Conservation (phyloP, 2,329 filamentous ascomycete genomes). For the Mycocentrospora acerina region DNA sequence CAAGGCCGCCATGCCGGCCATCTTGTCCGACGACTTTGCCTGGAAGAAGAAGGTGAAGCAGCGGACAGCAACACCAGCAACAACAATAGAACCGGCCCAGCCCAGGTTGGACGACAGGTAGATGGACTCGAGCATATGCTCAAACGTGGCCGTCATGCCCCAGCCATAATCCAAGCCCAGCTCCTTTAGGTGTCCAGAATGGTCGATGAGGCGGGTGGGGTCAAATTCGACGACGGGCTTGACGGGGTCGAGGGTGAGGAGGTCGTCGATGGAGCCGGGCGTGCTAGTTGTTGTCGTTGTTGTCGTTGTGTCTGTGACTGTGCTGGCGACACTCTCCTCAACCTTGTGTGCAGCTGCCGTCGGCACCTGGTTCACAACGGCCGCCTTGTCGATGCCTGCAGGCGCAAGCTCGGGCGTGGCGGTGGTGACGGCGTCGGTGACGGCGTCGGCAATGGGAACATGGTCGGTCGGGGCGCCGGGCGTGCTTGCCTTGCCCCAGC, state of each 20-base stretch:
- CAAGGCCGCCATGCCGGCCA: slow-evolving; percentile 63
- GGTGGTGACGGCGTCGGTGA: slow-evolving; percentile 30
- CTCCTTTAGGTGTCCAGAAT: slow-evolving; percentile 77
- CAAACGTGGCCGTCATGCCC: slow-evolving; percentile 71
- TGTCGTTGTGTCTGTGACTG: too few species aligned
- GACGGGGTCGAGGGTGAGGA: slow-evolving; percentile 17
- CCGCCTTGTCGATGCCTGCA: slow-evolving; percentile 37
- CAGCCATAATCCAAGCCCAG: slow-evolving; percentile 87
- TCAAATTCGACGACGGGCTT: slow-evolving; percentile 24
- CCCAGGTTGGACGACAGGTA: slow-evolving; percentile 75
- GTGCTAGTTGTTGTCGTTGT: slow-evolving; percentile 5
- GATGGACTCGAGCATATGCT: slow-evolving; percentile 78
- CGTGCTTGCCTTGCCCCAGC: slow-evolving; percentile 33
- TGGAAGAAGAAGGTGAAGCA: slow-evolving; percentile 62
- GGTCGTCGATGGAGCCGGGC: slow-evolving; percentile 20
- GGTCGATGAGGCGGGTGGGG: slow-evolving; percentile 65
- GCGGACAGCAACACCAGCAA: slow-evolving; percentile 67
- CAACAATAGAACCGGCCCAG: slow-evolving; percentile 78
- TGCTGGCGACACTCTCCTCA: too few species aligned
- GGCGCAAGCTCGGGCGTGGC: slow-evolving; percentile 38
- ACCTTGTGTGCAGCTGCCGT: slow-evolving; percentile 6
- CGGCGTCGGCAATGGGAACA: slow-evolving; percentile 10
- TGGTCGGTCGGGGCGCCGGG: slow-evolving; percentile 22
- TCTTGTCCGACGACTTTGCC: slow-evolving; percentile 61
- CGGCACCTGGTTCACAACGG: slow-evolving; percentile 23